Evolutionary conservation across 1,139 yeast species (phyloP).

Genomic region (Schwanniomyces etchellsii): DNA sequence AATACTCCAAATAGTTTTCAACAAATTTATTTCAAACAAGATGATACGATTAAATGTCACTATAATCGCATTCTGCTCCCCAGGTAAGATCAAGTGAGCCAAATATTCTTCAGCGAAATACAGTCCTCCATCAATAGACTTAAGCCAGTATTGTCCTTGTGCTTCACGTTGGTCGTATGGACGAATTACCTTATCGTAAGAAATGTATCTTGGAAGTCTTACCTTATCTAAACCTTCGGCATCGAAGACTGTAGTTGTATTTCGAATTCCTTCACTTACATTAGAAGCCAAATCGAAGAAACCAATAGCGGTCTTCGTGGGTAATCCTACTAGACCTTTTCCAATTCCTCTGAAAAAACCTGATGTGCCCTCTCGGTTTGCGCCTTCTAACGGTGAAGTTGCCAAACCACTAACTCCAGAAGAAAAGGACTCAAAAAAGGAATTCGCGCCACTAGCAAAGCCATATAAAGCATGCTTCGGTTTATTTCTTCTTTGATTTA

Average conservation of each 20-base stretch:
- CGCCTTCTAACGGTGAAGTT: slow-evolving; percentile 85
- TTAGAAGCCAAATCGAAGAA: slow-evolving; percentile 88
- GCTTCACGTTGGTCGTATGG: slow-evolving; percentile 82
- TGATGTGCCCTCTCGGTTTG: slow-evolving; percentile 73
- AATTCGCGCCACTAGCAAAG: slow-evolving; percentile 79
- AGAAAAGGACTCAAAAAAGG: slow-evolving; percentile 79
- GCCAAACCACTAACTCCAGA: slow-evolving; percentile 92
- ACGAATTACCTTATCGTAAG: slow-evolving; percentile 62
- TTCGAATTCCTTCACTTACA: slow-evolving; percentile 89
- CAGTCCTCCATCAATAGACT: slow-evolving; percentile 74
- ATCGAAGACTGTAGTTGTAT: slow-evolving; percentile 88
- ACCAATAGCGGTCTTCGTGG: slow-evolving; percentile 96
- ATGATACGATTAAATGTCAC: slow-evolving; percentile 71
- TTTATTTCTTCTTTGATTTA: slow-evolving; percentile 67
- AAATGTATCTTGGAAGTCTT: slow-evolving; percentile 73
- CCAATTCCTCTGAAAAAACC: slow-evolving; percentile 95
- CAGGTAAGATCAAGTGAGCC: slow-evolving; percentile 81
- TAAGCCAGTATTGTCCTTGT: slow-evolving; percentile 92
- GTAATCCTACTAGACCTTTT: slow-evolving; percentile 89
- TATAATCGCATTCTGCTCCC: slow-evolving; percentile 70
- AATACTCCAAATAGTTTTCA: slow-evolving; percentile 64
- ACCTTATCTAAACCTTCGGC: slow-evolving; percentile 74
- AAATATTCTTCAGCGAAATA: slow-evolving; percentile 69
- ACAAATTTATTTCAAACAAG: slow-evolving; percentile 58
- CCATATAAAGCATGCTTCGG: slow-evolving; percentile 91